These are phyloP conservation scores for Symbiodinium natans DNA, from an alignment of 73 alveolate genomes.

Conservation along the genomic window DNA sequence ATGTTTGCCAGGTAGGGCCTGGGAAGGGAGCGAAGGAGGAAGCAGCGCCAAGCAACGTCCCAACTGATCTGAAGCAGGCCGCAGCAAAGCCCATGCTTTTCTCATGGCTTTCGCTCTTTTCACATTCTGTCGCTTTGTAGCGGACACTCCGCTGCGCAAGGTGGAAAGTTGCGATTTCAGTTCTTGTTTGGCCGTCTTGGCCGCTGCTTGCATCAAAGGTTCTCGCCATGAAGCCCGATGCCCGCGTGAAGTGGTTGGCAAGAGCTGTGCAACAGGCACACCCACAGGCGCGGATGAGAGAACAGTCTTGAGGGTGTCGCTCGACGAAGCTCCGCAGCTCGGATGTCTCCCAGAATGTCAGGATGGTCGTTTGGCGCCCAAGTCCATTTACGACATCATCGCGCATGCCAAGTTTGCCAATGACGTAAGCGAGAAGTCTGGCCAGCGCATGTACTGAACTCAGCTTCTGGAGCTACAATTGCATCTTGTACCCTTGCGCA, in stretches of 20 bases:
- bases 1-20: conserved; percentile 83
- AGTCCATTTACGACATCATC: conserved; percentile 70
- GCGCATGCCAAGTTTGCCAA: conserved; percentile 83
- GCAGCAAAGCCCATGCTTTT: background rate
- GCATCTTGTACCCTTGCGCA: too few species aligned
- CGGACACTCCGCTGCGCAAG: too few species aligned
- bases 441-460: conserved; percentile 46
- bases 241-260: conserved; percentile 66
- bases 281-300: conserved; percentile 30
- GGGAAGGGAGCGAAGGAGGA: conserved; percentile 77
- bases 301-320: background rate
- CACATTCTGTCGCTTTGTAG: too few species aligned
- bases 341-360: too few species aligned
- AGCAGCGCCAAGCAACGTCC: conserved; percentile 68
- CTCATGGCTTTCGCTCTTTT: background rate
- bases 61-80: conserved; percentile 83
- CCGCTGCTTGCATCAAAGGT: background rate
- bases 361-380: conserved; percentile 84
- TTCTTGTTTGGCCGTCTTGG: too few species aligned
- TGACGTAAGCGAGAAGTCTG: conserved; percentile 28
- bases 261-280: conserved; percentile 73
- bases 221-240: conserved; percentile 80
- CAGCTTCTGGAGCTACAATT: background rate
- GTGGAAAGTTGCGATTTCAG: too few species aligned
- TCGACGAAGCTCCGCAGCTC: too few species aligned